These are phyloP conservation scores for Tolypocladium amazonense DNA, from an alignment of 2,329 filamentous ascomycete species.

Conservation along the genomic window DNA sequence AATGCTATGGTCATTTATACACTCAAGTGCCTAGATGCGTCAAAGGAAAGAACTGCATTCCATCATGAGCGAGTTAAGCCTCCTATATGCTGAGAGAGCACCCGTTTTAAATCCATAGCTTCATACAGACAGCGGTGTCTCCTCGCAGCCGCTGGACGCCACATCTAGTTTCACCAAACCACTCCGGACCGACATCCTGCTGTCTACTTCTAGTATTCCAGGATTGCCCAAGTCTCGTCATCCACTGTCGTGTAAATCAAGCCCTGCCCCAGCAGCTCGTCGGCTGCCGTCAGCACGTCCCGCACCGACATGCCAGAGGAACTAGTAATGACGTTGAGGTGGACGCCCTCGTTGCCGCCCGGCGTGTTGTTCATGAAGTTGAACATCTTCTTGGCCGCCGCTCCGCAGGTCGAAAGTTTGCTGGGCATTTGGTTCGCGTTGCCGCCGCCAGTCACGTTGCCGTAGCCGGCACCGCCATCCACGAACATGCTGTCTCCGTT, in stretches of 20 bases:
- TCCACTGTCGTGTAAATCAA: constrained; percentile 86
- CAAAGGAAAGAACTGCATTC: not conserved
- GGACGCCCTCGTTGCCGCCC: constrained; percentile 72
- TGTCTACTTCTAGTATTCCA: constrained; percentile 38
- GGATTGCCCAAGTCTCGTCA: constrained; percentile 81
- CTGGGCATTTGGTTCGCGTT: constrained; percentile 24
- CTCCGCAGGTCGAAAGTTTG: constrained; percentile 38
- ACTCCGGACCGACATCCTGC: not conserved
- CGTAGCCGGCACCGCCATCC: constrained; percentile 34
- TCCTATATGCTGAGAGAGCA: not conserved
- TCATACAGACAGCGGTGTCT: not conserved
- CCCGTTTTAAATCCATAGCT: not conserved
- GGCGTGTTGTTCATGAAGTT: constrained; percentile 54
- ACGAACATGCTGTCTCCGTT: constrained; percentile 46
- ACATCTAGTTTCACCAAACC: not conserved
- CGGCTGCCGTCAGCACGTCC: constrained; percentile 67
- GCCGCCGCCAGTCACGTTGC: constrained; percentile 24
- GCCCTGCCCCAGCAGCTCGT: constrained; percentile 66
- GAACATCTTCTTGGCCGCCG: constrained; percentile 59
- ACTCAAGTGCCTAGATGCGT: not conserved
- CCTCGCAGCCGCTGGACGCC: not conserved
- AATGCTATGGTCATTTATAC: not conserved
- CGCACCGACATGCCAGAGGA: constrained; percentile 52
- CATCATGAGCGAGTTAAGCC: not conserved
- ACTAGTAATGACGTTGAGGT: constrained; percentile 66